These are phyloP conservation scores for Lentinula guzmanii DNA, from an alignment of 768 basidiomycete genomes.

Conservation along the genomic window DNA sequence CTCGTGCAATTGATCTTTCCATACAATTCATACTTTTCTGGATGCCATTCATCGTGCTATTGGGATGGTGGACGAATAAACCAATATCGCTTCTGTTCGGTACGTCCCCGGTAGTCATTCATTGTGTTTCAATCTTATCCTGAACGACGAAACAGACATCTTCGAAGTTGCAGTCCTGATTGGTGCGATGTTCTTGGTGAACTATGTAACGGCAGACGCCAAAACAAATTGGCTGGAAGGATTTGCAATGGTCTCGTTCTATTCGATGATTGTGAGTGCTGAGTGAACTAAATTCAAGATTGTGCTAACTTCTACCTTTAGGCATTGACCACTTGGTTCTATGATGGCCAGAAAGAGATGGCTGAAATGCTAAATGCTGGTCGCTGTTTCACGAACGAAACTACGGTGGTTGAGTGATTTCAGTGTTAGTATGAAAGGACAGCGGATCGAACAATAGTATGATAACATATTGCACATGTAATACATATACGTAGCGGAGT, in stretches of 20 bases:
- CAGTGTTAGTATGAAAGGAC: background rate
- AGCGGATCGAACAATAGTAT: background rate
- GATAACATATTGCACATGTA: background rate
- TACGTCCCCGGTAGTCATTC: constrained; percentile 19
- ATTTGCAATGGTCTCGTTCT: constrained; percentile 58
- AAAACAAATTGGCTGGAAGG: constrained; percentile 83
- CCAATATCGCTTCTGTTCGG: constrained; percentile 67
- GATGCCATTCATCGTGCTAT: constrained; percentile 66
- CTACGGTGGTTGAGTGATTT: background rate
- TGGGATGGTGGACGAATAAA: constrained; percentile 61
- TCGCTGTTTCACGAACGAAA: background rate
- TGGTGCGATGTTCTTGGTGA: constrained; percentile 69
- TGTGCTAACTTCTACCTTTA: background rate
- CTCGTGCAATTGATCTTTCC: constrained; percentile 67
- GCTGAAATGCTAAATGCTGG: constrained; percentile 1
- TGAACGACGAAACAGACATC: constrained; percentile 38
- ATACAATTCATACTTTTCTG: constrained; percentile 78
- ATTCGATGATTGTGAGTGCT: constrained; percentile 49
- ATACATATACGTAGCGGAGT: background rate
- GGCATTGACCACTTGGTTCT: constrained; percentile 7
- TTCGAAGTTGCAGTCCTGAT: constrained; percentile 64
- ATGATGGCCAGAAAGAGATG: constrained; percentile 2
- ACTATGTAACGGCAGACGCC: constrained; percentile 72
- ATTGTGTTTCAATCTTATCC: background rate
- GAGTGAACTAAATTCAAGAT: background rate